Evolutionary conservation across 495 filamentous ascomycete species (phyloP), one percentile per base, ranked within the genome.

Genomic region (Annulohypoxylon bovei): DNA sequence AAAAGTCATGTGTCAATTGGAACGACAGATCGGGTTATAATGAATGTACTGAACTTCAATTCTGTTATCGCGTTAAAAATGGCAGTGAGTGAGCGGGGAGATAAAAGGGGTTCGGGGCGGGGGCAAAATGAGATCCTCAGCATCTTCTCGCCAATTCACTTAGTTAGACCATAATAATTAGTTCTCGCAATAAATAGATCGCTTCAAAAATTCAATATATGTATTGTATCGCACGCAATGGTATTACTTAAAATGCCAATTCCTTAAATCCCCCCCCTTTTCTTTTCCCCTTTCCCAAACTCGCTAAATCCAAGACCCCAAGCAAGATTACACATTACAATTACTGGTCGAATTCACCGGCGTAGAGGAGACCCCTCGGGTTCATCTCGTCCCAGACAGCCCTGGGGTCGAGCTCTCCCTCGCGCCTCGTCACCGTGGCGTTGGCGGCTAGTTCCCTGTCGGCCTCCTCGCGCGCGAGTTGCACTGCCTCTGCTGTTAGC

Each of bases 341-440:
- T 65, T 50, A 75, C 70, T 73, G 67, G 1, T 75, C 61, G 16
- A 75, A 77, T 25, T 73, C 61, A 1, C 72, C 72, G 2, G 75
- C 75, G 39, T 77, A 71, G 6, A 77, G 69, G 30, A 77, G 55
- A 47, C 61, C 75, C 3, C 54, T 22, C 4, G 58, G 62, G 53
- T 77, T 77, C 75, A 77, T 77, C 44, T 67, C 28, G 14, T 72
- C 52, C 75, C 75, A 77, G 44, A 77, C 18, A 0, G 75, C 42
- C 8, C 75, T 70, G 11, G 67, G 50, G 20, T 77, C 60, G 22
- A 77, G 58, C n/a, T 74, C 67, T 6, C 59, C 49, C 27, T 53
- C 68, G 23, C 69, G 65, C 16, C 65, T 60, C 9, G 40, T 18
- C 11, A 73, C 63, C 4, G 55, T 30, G 0, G 72, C 61, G 53